These are phyloP conservation scores for Beta corolliflora DNA, from an alignment of 179 eudicot genomes.

Conservation along the genomic window DNA sequence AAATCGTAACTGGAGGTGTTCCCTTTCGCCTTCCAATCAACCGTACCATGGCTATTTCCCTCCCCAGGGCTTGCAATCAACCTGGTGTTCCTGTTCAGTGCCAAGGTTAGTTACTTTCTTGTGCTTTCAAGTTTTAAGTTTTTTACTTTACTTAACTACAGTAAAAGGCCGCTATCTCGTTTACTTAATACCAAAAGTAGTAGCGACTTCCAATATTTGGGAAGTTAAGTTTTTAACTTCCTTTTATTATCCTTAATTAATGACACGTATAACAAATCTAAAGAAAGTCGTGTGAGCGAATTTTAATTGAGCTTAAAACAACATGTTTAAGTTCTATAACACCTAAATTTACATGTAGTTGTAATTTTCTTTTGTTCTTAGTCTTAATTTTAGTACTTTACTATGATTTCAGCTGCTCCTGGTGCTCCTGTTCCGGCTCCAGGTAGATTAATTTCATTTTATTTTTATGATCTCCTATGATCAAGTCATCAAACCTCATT, in stretches of 20 bases:
- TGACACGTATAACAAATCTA: too few species aligned
- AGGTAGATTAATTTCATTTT: slow-evolving; percentile 24
- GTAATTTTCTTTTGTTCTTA: neutral
- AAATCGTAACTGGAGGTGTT: slow-evolving; percentile 55
- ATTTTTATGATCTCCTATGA: neutral
- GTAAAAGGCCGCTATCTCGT: neutral
- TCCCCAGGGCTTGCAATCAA: slow-evolving; percentile 74
- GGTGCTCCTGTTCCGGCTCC: slow-evolving; percentile 53
- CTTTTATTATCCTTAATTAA: neutral
- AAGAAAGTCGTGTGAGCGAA: too few species aligned
- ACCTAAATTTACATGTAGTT: neutral
- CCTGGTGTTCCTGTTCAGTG: slow-evolving; percentile 72
- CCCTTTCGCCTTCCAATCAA: slow-evolving; percentile 67
- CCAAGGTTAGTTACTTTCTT: slow-evolving; percentile 41
- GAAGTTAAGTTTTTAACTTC: neutral
- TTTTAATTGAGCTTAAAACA: neutral
- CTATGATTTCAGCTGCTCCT: slow-evolving; percentile 34
- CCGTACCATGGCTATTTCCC: slow-evolving; percentile 61
- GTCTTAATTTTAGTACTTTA: neutral
- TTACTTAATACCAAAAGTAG: neutral
- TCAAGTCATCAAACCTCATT: neutral
- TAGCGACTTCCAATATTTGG: neutral
- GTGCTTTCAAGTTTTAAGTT: neutral
- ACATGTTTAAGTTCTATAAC: neutral
- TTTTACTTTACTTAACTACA: too few species aligned